phyloP scores from a whole-genome alignment of 2,329 filamentous ascomycete genomes.

The Colletotrichum viniferum region DNA sequence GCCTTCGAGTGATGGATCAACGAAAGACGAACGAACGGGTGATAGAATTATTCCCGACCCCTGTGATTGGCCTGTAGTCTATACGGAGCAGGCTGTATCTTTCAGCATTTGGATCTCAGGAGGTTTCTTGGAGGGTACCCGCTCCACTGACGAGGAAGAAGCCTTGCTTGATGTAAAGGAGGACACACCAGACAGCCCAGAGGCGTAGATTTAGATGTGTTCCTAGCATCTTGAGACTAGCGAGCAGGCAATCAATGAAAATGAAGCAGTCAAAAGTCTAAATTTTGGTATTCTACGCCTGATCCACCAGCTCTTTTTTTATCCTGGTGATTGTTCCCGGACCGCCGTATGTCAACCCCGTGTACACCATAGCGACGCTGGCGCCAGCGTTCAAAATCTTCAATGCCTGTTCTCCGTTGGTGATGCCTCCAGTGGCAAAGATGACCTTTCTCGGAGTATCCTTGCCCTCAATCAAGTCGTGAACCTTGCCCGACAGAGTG shows the following conservation, averaged over 20 bases:
- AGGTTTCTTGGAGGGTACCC: neutral
- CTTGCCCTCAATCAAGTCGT: conserved; percentile 21
- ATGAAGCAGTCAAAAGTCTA: neutral
- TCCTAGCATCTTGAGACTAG: neutral
- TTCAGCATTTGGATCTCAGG: neutral
- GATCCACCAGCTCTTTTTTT: conserved; percentile 64
- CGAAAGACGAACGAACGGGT: neutral
- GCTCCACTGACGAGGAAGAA: neutral
- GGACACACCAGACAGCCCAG: neutral
- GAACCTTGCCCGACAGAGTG: conserved; percentile 30
- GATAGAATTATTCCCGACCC: neutral
- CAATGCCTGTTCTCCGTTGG: conserved; percentile 82
- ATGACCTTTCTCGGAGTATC: conserved; percentile 71
- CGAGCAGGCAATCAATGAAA: neutral
- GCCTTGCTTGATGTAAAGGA: neutral
- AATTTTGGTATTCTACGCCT: conserved; percentile 31
- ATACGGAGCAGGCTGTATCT: neutral
- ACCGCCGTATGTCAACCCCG: conserved; percentile 70
- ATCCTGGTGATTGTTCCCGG: conserved; percentile 68
- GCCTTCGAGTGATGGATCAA: neutral
- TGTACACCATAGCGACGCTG: conserved; percentile 91
- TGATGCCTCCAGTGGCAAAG: conserved; percentile 93
- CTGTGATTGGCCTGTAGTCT: neutral
- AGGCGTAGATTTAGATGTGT: neutral
- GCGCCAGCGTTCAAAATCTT: conserved; percentile 87